A percentile compares a stretch with the other conserved stretches of the same genome.
Conservation (phyloP, 2,329 filamentous ascomycete species). For the Aspergillus sp. region DNA sequence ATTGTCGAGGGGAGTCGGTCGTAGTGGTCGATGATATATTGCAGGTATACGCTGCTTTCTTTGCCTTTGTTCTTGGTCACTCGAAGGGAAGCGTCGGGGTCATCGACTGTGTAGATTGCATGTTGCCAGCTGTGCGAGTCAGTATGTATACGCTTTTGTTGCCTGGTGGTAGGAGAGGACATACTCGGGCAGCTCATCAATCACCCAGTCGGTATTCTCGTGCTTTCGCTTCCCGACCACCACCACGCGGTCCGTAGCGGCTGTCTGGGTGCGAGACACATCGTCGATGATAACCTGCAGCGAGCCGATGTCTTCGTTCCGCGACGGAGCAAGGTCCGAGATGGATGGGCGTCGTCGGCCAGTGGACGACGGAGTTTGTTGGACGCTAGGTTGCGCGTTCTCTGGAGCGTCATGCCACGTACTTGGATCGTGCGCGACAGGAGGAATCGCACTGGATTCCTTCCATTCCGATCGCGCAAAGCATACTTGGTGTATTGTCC, state of each 20-base stretch:
- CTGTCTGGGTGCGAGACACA: conserved; percentile 12
- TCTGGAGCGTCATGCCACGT: background rate
- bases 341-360: conserved; percentile 9
- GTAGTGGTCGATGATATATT: conserved; percentile 46
- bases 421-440: background rate
- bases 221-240: conserved; percentile 40
- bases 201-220: conserved; percentile 46
- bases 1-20: conserved; percentile 48
- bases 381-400: background rate
- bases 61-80: conserved; percentile 39
- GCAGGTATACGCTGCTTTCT: conserved; percentile 44
- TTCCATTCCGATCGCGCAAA: conserved; percentile 15
- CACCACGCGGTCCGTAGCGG: conserved; percentile 21
- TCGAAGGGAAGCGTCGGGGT: conserved; percentile 19
- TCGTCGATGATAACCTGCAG: conserved; percentile 3
- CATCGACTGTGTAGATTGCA: conserved; percentile 43
- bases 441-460: background rate
- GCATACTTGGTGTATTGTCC: conserved; percentile 17
- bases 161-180: conserved; percentile 1
- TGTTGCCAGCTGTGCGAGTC: conserved; percentile 37
- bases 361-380: background rate
- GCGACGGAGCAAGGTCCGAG: conserved; percentile 5
- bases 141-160: background rate
- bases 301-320: background rate
- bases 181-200: conserved; percentile 42